These are phyloP conservation scores for Lecanoromycetidae sp. DNA, from an alignment of 2,329 filamentous ascomycete genomes.

Conservation along the genomic window DNA sequence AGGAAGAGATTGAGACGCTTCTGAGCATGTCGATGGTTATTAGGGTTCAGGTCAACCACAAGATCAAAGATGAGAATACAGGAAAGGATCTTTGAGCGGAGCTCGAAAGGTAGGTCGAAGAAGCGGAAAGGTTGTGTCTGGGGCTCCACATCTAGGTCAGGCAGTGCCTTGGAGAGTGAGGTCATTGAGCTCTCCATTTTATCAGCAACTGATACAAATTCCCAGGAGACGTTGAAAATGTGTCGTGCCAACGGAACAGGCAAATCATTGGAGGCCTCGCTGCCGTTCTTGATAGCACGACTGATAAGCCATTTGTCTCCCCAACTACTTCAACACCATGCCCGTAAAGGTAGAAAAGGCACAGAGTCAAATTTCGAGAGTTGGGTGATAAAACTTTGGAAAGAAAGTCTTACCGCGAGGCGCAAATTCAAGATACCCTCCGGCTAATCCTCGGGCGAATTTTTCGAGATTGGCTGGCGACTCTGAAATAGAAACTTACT, in stretches of 20 bases:
- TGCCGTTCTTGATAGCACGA: slow-evolving; percentile 40
- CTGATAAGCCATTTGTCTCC: slow-evolving; percentile 32
- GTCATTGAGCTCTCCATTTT: slow-evolving; percentile 9
- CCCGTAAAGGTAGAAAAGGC: slow-evolving; percentile 33
- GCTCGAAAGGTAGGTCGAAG: slow-evolving; percentile 41
- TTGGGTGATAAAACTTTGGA: slow-evolving; percentile 45
- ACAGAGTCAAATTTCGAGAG: slow-evolving; percentile 48
- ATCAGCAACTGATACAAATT: neutral
- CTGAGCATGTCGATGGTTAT: slow-evolving; percentile 20
- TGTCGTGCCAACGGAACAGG: slow-evolving; percentile 38
- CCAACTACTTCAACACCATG: slow-evolving; percentile 48
- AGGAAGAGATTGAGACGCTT: slow-evolving; percentile 30
- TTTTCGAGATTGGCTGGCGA: too few relatives aligned
- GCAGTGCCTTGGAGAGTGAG: neutral
- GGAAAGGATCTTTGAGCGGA: slow-evolving; percentile 40
- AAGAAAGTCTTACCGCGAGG: neutral
- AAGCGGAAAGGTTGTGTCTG: slow-evolving; percentile 34
- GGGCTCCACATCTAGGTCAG: neutral
- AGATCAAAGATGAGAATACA: slow-evolving; percentile 29
- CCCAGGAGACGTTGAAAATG: slow-evolving; percentile 19
- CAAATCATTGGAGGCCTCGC: slow-evolving; percentile 35
- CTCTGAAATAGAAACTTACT: too few relatives aligned
- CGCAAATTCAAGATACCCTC: neutral
- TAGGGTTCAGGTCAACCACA: slow-evolving; percentile 18
- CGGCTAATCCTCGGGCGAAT: neutral